Evolutionary conservation across 257 asterid genomes (phyloP).

Genomic region (Capsicum pubescens): DNA sequence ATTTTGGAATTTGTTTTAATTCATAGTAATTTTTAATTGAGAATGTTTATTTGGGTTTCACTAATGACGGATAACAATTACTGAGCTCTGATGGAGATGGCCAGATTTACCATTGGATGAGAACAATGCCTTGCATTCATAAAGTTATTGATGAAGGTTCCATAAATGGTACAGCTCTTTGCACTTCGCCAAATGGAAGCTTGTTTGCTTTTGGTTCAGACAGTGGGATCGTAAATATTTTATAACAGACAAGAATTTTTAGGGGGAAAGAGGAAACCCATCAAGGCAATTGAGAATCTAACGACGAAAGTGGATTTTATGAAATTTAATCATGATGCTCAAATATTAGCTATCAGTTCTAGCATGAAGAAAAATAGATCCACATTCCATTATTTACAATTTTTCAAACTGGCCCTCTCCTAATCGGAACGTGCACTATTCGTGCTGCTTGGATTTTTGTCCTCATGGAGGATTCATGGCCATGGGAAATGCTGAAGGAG

Average conservation of each 20-base stretch:
- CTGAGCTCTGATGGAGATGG: conserved; percentile 93
- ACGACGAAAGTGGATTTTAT: conserved; percentile 75
- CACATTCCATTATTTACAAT: conserved; percentile 71
- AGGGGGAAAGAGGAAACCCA: conserved; percentile 82
- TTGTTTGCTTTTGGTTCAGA: conserved; percentile 96
- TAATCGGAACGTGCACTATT: conserved; percentile 54
- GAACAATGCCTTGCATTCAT: conserved; percentile 80
- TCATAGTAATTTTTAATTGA: too few species aligned
- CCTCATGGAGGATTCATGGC: conserved; percentile 96
- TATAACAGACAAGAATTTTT: conserved; percentile 69
- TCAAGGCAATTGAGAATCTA: conserved; percentile 71
- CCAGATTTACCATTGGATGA: conserved; percentile 84
- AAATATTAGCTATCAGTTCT: conserved; percentile 79
- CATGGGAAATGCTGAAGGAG: conserved; percentile 82
- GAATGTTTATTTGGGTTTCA: conserved; percentile 34
- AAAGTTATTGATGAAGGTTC: conserved; percentile 91
- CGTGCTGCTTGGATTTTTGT: conserved; percentile 82
- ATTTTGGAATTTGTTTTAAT: too few species aligned
- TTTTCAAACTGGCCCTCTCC: conserved; percentile 88
- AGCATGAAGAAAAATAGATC: conserved; percentile 82
- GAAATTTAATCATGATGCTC: conserved; percentile 80
- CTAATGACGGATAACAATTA: conserved; percentile 68
- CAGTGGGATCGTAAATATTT: conserved; percentile 78
- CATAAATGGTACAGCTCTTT: conserved; percentile 70
- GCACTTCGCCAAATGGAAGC: conserved; percentile 66